phyloP scores from a whole-genome alignment of 2,329 filamentous ascomycete genomes.

The Aphanoascus verrucosus region DNA sequence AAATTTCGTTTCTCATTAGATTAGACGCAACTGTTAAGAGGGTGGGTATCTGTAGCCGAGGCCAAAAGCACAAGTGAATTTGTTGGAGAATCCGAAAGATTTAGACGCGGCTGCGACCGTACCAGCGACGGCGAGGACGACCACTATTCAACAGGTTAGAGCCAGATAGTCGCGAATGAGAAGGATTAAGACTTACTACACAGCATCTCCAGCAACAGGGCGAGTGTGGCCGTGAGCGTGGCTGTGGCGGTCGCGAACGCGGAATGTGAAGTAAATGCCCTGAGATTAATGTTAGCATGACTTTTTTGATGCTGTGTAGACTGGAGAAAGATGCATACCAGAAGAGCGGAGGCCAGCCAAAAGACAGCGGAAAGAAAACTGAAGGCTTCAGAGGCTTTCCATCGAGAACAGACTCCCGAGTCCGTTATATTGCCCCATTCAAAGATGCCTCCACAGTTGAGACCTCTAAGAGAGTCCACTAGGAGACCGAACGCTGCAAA shows the following conservation, averaged over 20 bases:
- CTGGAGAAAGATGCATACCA: conserved; percentile 36
- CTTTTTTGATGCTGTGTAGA: neutral
- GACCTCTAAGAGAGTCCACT: conserved; percentile 45
- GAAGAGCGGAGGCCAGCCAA: conserved; percentile 55
- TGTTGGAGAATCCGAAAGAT: neutral
- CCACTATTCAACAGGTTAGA: conserved; percentile 5
- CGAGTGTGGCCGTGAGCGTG: no score
- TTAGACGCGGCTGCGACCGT: conserved; percentile 30
- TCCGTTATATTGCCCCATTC: conserved; percentile 47
- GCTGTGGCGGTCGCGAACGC: conserved; percentile 12
- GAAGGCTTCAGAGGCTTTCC: conserved; percentile 62
- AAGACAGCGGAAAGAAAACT: conserved; percentile 59
- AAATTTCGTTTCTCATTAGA: neutral
- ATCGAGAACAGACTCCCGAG: conserved; percentile 51
- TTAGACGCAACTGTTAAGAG: neutral
- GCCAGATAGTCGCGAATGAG: neutral
- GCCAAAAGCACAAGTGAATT: neutral
- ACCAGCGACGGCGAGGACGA: conserved; percentile 22
- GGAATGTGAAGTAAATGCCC: conserved; percentile 18
- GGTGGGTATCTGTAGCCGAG: neutral
- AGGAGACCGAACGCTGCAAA: conserved; percentile 59
- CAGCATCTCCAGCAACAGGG: conserved; percentile 14
- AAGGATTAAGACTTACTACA: conserved; percentile 1
- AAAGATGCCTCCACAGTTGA: conserved; percentile 48
- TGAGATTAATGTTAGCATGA: neutral